These are phyloP conservation scores for Russula griseocarnosa DNA, from an alignment of 768 basidiomycete species.

Conservation along the genomic window DNA sequence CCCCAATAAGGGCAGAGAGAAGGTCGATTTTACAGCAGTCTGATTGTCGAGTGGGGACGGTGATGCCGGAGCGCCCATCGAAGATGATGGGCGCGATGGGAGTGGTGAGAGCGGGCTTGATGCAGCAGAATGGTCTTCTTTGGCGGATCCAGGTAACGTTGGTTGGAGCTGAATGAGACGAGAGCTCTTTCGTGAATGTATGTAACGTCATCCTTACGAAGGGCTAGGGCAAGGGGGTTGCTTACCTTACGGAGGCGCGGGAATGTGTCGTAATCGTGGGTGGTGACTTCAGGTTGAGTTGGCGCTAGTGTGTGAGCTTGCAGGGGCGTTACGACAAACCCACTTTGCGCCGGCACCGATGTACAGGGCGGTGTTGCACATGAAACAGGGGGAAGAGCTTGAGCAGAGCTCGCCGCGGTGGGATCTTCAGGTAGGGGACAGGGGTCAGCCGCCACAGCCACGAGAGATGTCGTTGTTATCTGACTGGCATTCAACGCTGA, in stretches of 20 bases:
- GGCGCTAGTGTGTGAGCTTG: slow-evolving; percentile 20
- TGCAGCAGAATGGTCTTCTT: slow-evolving; percentile 16
- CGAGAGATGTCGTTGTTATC: background rate
- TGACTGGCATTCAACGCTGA: background rate
- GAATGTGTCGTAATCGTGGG: slow-evolving; percentile 22
- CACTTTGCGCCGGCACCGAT: background rate
- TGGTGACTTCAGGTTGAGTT: slow-evolving; percentile 1
- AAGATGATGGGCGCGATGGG: slow-evolving; percentile 24
- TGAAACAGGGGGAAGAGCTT: slow-evolving; percentile 3
- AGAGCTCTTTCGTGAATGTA: slow-evolving; percentile 6
- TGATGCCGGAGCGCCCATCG: slow-evolving; percentile 13
- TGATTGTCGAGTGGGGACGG: background rate
- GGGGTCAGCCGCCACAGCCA: background rate
- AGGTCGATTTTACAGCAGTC: slow-evolving; percentile 13
- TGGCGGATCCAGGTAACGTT: slow-evolving; percentile 3
- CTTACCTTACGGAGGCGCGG: slow-evolving; percentile 25
- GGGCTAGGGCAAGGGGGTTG: background rate
- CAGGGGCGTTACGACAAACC: slow-evolving; percentile 17
- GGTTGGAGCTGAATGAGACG: slow-evolving; percentile 18
- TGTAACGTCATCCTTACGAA: background rate
- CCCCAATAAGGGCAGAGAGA: slow-evolving; percentile 17
- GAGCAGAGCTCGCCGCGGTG: background rate
- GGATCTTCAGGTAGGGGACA: background rate
- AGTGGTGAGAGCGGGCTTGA: slow-evolving; percentile 23
- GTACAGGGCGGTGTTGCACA: slow-evolving; percentile 3